Conservation (phyloP, 225 moss, liverwort and hornwort species). For the Physcomitrium patens region DNA sequence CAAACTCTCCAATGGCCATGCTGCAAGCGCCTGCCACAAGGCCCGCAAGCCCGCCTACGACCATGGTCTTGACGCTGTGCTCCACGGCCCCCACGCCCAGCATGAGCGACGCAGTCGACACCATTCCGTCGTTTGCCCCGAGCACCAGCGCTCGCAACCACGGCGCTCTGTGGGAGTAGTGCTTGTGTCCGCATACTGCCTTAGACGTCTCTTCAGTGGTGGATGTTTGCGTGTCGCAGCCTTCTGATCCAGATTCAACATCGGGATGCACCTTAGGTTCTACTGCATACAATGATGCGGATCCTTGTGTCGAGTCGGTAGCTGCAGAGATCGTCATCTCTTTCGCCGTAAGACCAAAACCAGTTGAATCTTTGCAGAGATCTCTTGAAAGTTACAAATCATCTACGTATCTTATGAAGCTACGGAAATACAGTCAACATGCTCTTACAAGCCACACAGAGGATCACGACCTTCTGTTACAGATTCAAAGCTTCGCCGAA, state of each 20-base stretch:
- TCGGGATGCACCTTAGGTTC: slow-evolving; percentile 24
- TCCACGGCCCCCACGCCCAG: slow-evolving; percentile 60
- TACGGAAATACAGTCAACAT: too few relatives aligned
- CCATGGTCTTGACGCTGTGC: slow-evolving; percentile 46
- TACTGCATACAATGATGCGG: neutral
- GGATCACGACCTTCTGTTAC: too few relatives aligned
- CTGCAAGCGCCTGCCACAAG: slow-evolving; percentile 60
- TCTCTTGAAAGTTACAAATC: too few relatives aligned
- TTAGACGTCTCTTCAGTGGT: neutral
- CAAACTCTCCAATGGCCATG: slow-evolving; percentile 68
- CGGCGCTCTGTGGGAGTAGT: slow-evolving; percentile 66
- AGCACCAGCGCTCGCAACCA: slow-evolving; percentile 64
- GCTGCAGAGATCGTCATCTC: neutral
- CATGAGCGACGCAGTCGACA: slow-evolving; percentile 61
- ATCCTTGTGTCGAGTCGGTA: neutral
- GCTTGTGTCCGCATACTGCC: slow-evolving; percentile 42
- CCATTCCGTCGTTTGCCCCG: slow-evolving; percentile 64
- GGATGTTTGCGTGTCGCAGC: too few relatives aligned
- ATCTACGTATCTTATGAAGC: too few relatives aligned
- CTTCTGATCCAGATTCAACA: slow-evolving; percentile 19
- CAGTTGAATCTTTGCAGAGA: too few relatives aligned
- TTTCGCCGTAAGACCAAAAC: neutral
- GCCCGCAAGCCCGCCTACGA: slow-evolving; percentile 53
- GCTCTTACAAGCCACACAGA: too few relatives aligned
- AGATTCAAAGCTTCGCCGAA: too few relatives aligned